phyloP scores from a whole-genome alignment of 1,139 yeast genomes.

The Sugiyamaella pinicola region DNA sequence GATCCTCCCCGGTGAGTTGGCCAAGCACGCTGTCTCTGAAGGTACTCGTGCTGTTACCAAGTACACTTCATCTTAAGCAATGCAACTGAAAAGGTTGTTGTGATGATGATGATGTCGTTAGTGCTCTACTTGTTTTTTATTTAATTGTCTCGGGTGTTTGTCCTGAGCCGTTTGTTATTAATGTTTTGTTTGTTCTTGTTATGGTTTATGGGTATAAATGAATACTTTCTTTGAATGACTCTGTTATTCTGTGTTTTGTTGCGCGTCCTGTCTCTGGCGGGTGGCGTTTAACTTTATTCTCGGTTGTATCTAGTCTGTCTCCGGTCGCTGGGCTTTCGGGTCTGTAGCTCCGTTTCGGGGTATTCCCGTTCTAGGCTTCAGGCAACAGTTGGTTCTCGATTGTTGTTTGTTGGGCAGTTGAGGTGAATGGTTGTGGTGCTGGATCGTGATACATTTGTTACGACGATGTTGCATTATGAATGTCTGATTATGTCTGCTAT shows the following conservation, averaged over 20 bases:
- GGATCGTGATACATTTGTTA: too few species aligned
- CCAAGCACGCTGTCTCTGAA: slow-evolving; percentile 98
- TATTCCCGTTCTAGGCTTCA: too few species aligned
- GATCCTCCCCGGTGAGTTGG: slow-evolving; percentile 99
- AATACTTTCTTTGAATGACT: slow-evolving; percentile 16
- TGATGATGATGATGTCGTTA: neutral
- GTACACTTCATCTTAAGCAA: slow-evolving; percentile 69
- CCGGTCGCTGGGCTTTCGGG: too few species aligned
- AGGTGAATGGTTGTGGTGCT: too few species aligned
- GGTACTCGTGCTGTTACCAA: slow-evolving; percentile 99
- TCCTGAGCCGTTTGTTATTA: slow-evolving; percentile 4
- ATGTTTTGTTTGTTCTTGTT: slow-evolving; percentile 14
- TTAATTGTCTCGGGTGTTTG: slow-evolving; percentile 12
- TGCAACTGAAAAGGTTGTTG: neutral
- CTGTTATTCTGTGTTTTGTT: neutral
- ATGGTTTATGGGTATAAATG: slow-evolving; percentile 21
- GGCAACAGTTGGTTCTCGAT: too few species aligned
- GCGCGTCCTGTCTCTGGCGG: neutral
- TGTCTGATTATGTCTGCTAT: too few species aligned
- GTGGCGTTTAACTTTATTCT: too few species aligned
- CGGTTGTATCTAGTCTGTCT: too few species aligned
- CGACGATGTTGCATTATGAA: too few species aligned
- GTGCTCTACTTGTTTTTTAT: slow-evolving; percentile 16
- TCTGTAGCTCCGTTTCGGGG: too few species aligned
- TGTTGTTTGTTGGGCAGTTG: too few species aligned